Percentiles rank a stretch among this genome's conserved stretches.
phyloP scores from a whole-genome alignment of 176 grass and related monocot species.

The Eleusine indica region DNA sequence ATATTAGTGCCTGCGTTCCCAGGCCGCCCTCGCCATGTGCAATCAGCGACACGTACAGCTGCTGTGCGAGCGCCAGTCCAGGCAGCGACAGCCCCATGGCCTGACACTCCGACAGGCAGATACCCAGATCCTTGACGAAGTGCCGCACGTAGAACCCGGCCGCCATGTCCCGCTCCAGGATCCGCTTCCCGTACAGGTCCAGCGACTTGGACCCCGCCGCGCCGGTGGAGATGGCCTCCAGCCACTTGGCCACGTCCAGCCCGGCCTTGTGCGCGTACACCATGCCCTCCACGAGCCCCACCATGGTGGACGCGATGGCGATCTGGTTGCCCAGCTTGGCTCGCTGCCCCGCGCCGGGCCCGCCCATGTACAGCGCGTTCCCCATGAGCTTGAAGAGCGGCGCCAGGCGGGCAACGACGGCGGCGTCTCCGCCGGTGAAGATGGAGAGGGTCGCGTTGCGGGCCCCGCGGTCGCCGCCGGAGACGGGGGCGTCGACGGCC shows the following conservation, averaged over 20 bases:
- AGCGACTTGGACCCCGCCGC: constrained; percentile 87
- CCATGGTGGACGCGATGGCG: constrained; percentile 92
- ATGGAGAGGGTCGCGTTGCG: constrained; percentile 76
- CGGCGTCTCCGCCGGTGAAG: constrained; percentile 70
- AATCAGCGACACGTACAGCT: constrained; percentile 82
- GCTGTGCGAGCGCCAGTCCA: constrained; percentile 81
- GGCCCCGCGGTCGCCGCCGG: constrained; percentile 81
- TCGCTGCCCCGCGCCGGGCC: constrained; percentile 73
- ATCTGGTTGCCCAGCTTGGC: constrained; percentile 97
- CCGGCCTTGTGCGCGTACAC: constrained; percentile 91
- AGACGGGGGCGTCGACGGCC: constrained; percentile 78
- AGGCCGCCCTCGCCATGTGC: constrained; percentile 83
- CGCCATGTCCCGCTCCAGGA: constrained; percentile 87
- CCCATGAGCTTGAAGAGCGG: constrained; percentile 93
- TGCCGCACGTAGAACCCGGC: constrained; percentile 92
- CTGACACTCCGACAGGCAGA: constrained; percentile 95
- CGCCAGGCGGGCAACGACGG: constrained; percentile 53
- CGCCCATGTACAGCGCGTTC: constrained; percentile 77
- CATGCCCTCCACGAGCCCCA: constrained; percentile 95
- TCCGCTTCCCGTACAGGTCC: constrained; percentile 79
- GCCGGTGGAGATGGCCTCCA: constrained; percentile 93
- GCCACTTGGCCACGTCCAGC: constrained; percentile 83
- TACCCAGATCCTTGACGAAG: constrained; percentile 95
- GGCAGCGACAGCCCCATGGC: constrained; percentile 89
- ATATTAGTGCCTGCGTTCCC: constrained; percentile 85